A percentile compares a stretch with the other conserved stretches of the same genome.
Evolutionary conservation across 371 early-diverging fungal genomes (phyloP).

Genomic region (Basidiobolus meristosporus): DNA sequence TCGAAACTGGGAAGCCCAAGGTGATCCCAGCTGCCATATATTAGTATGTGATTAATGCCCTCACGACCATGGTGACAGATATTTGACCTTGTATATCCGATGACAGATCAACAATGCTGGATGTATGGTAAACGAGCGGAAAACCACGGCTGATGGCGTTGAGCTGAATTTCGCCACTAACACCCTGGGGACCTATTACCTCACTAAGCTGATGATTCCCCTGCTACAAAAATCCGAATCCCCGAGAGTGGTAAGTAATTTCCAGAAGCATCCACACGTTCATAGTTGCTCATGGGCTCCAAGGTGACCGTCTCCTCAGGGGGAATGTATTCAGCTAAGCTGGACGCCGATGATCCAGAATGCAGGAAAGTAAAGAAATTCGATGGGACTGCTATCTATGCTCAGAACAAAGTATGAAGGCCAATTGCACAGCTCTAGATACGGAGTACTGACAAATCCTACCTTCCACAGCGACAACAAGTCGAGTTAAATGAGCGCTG

Average conservation of each 20-base stretch:
- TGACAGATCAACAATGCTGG: constrained; percentile 5
- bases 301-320: constrained; percentile 4
- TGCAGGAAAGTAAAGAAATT: background rate
- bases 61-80: too few relatives aligned
- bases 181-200: constrained; percentile 1
- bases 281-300: too few relatives aligned
- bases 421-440: too few relatives aligned
- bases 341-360: constrained; percentile 1
- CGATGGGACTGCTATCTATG: constrained; percentile 1
- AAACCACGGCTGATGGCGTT: constrained; percentile 1
- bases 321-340: constrained; percentile 3
- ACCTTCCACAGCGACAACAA: too few relatives aligned
- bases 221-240: background rate
- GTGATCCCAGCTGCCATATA: too few relatives aligned
- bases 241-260: constrained; percentile 1
- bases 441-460: too few relatives aligned
- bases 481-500: constrained; percentile 1
- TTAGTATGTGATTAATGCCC: too few relatives aligned
- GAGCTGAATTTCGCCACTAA: constrained; percentile 3
- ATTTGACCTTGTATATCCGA: too few relatives aligned
- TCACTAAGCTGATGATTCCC: constrained; percentile 2
- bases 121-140: constrained; percentile 1
- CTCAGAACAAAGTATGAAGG: constrained; percentile 4
- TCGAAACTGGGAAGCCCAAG: too few relatives aligned
- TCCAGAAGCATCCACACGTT: background rate